phyloP scores from a whole-genome alignment of 441 rosid species.

The Adansonia madagascariensis region DNA sequence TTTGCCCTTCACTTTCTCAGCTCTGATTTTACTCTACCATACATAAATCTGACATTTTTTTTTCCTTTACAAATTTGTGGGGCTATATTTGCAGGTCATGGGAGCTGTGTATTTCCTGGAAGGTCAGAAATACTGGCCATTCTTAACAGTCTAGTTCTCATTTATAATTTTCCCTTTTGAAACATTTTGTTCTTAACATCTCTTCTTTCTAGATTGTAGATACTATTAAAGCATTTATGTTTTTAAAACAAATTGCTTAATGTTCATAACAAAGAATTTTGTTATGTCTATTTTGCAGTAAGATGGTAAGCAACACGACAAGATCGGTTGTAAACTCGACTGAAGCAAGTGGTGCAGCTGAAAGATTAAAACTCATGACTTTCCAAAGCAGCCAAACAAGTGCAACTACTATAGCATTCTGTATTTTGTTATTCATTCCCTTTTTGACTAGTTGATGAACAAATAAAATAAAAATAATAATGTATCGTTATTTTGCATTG shows the following conservation, averaged over 20 bases:
- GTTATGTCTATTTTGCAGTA: constrained; percentile 50
- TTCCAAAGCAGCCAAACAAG: constrained; percentile 46
- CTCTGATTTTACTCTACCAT: neutral
- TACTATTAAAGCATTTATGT: too few relatives aligned
- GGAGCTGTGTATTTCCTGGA: constrained; percentile 91
- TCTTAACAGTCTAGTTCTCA: constrained; percentile 7
- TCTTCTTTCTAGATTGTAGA: neutral
- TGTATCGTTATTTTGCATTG: constrained; percentile 30
- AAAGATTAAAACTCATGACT: constrained; percentile 38
- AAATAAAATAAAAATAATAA: constrained; percentile 28
- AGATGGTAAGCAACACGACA: constrained; percentile 67
- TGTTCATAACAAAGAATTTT: neutral
- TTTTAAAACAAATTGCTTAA: neutral
- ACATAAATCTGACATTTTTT: constrained; percentile 26
- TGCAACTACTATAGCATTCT: constrained; percentile 44
- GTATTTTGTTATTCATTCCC: constrained; percentile 46
- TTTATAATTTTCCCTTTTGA: neutral
- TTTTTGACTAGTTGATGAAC: constrained; percentile 32
- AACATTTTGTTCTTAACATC: neutral
- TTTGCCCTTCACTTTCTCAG: neutral
- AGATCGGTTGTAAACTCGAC: constrained; percentile 63
- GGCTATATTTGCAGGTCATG: constrained; percentile 72
- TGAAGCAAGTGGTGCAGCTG: constrained; percentile 52
- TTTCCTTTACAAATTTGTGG: constrained; percentile 3
- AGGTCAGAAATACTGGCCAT: constrained; percentile 53